These are phyloP conservation scores for Eimeria necatrix DNA, from an alignment of 169 alveolate species.

Conservation along the genomic window DNA sequence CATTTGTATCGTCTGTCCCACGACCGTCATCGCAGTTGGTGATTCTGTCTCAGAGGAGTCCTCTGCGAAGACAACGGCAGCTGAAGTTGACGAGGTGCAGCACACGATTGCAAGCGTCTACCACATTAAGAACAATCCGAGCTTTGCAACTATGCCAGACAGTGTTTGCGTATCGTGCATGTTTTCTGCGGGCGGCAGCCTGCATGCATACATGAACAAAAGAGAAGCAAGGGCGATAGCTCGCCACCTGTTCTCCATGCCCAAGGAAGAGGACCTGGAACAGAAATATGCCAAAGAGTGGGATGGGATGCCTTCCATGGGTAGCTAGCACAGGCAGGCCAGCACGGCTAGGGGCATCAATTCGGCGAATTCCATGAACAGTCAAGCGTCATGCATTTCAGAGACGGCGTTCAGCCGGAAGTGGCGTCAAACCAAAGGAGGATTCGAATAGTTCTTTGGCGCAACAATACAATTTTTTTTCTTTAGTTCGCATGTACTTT, in stretches of 20 bases:
- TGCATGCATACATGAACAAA: slow-evolving; percentile 75
- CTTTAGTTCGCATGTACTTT: too few relatives aligned
- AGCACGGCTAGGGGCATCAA: too few relatives aligned
- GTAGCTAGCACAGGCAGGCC: too few relatives aligned
- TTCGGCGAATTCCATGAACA: too few relatives aligned
- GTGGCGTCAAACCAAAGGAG: too few relatives aligned
- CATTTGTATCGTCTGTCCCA: slow-evolving; percentile 75
- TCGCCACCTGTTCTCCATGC: slow-evolving; percentile 60
- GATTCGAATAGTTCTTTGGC: too few relatives aligned
- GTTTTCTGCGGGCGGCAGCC: slow-evolving; percentile 58
- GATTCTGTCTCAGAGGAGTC: neutral
- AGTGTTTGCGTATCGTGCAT: slow-evolving; percentile 74
- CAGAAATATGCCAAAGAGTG: too few relatives aligned
- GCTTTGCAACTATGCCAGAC: slow-evolving; percentile 40
- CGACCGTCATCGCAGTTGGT: slow-evolving; percentile 41
- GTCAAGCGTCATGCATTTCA: too few relatives aligned
- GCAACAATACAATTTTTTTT: too few relatives aligned
- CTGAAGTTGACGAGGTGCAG: neutral
- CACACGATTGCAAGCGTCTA: slow-evolving; percentile 4
- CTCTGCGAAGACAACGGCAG: neutral
- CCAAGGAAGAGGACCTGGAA: neutral
- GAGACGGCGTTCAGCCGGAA: too few relatives aligned
- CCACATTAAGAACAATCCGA: slow-evolving; percentile 45
- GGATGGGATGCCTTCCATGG: too few relatives aligned
- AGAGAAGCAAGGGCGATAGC: slow-evolving; percentile 76